Percentiles rank a stretch among this genome's conserved stretches.
Conservation (phyloP, 768 basidiomycete genomes). For the Neoboletus magnificus region DNA sequence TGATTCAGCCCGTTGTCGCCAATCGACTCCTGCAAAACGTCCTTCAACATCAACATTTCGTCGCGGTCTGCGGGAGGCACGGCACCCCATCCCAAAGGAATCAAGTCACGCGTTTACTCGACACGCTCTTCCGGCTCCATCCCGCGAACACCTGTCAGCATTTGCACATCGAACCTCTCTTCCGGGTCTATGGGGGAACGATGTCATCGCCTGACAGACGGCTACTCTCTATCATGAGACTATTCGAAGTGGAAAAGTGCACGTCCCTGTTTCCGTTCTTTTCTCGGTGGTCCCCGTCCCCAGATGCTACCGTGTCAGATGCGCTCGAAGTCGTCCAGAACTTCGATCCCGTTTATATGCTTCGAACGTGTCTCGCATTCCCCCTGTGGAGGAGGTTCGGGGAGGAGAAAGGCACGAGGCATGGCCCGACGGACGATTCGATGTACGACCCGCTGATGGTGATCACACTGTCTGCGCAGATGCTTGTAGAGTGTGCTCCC, state of each 20-base stretch:
- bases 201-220: conserved; percentile 59
- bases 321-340: conserved; percentile 65
- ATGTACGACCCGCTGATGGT: conserved; percentile 84
- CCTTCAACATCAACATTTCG: conserved; percentile 66
- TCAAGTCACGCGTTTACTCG: conserved; percentile 53
- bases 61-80: conserved; percentile 38
- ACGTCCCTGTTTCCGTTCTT: conserved; percentile 64
- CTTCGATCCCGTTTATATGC: conserved; percentile 63
- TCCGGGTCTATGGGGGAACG: conserved; percentile 72
- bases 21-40: conserved; percentile 76
- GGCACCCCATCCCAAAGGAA: conserved; percentile 35
- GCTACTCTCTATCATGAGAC: conserved; percentile 70
- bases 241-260: conserved; percentile 73
- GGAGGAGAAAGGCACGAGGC: conserved; percentile 29
- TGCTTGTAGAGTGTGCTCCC: conserved; percentile 58
- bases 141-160: conserved; percentile 84
- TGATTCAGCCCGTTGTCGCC: conserved; percentile 55
- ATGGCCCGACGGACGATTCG: conserved; percentile 32
- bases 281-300: conserved; percentile 56
- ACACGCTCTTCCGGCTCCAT: conserved; percentile 68
- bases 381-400: conserved; percentile 60
- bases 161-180: conserved; percentile 75
- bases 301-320: conserved; percentile 40
- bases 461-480: conserved; percentile 60
- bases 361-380: conserved; percentile 70